These are phyloP conservation scores for Chrysoporthe cubensis DNA, from an alignment of 2,329 filamentous ascomycete genomes.

Conservation along the genomic window DNA sequence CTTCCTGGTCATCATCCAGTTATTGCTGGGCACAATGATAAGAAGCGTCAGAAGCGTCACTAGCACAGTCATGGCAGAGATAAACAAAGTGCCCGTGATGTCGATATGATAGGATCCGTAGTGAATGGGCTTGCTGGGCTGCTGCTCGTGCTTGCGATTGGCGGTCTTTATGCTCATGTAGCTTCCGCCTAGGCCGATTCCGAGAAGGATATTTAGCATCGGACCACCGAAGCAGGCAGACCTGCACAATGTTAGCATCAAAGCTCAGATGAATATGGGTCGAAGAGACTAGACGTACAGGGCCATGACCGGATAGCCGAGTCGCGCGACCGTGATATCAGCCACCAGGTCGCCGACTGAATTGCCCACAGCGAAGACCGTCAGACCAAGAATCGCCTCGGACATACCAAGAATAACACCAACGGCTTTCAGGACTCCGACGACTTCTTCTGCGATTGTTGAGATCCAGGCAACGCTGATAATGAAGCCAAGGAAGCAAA, in stretches of 20 bases:
- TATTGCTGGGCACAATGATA: constrained; percentile 80
- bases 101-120: constrained; percentile 83
- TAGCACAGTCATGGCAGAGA: constrained; percentile 83
- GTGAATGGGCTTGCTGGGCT: constrained; percentile 65
- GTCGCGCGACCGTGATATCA: constrained; percentile 88
- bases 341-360: constrained; percentile 92
- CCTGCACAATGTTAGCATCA: constrained; percentile 38
- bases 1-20: constrained; percentile 80
- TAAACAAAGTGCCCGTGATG: constrained; percentile 81
- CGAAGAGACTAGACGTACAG: constrained; percentile 49
- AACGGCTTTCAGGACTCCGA: constrained; percentile 89
- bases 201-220: constrained; percentile 95
- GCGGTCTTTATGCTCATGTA: constrained; percentile 82
- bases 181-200: constrained; percentile 87
- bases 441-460: constrained; percentile 92
- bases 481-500: constrained; percentile 88
- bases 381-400: constrained; percentile 91
- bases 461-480: constrained; percentile 97
- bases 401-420: constrained; percentile 92
- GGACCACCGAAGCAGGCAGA: constrained; percentile 98
- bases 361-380: constrained; percentile 95
- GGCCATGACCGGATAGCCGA: constrained; percentile 97
- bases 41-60: constrained; percentile 79
- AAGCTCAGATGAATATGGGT: background rate
- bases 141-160: constrained; percentile 65